A percentile compares a stretch with the other conserved stretches of the same genome.
These are phyloP conservation scores for Monosporascus sp. DNA, from an alignment of 2,329 filamentous ascomycete species.

Conservation along the genomic window DNA sequence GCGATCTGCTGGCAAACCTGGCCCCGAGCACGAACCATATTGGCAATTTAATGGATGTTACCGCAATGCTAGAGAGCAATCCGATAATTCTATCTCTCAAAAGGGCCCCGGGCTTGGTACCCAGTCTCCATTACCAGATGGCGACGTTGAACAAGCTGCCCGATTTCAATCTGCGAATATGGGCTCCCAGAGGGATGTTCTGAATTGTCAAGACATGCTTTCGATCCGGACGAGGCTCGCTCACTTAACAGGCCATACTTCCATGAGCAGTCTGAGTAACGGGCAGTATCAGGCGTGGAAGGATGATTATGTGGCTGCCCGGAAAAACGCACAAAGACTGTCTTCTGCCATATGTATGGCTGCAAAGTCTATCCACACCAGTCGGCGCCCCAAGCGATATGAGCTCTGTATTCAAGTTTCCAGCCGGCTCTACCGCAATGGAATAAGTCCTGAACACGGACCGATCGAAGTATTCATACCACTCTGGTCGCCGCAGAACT, in stretches of 20 bases:
- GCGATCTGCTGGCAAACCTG: not conserved
- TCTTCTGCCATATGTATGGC: not conserved
- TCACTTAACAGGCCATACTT: not conserved
- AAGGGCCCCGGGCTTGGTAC: not conserved
- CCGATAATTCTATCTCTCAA: not conserved
- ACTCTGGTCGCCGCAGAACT: not conserved
- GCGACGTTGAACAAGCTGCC: not conserved
- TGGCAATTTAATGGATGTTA: not conserved
- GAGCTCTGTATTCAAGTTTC: not conserved
- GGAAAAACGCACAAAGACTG: slow-evolving; percentile 1
- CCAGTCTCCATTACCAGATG: not conserved
- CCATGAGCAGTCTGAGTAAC: not conserved
- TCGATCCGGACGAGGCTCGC: not conserved
- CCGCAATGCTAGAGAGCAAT: not conserved
- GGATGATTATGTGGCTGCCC: slow-evolving; percentile 8
- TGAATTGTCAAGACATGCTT: not conserved
- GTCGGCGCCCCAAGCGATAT: not conserved
- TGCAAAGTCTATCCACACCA: not conserved
- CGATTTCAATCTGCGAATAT: not conserved
- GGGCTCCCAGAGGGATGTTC: not conserved
- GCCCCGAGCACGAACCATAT: not conserved
- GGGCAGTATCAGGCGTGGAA: slow-evolving; percentile 5
- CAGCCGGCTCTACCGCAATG: too few species aligned
- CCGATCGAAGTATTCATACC: not conserved
- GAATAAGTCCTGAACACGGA: not conserved